These are phyloP conservation scores for Fusarium sp. DNA, from an alignment of 2,329 filamentous ascomycete species.

Conservation along the genomic window DNA sequence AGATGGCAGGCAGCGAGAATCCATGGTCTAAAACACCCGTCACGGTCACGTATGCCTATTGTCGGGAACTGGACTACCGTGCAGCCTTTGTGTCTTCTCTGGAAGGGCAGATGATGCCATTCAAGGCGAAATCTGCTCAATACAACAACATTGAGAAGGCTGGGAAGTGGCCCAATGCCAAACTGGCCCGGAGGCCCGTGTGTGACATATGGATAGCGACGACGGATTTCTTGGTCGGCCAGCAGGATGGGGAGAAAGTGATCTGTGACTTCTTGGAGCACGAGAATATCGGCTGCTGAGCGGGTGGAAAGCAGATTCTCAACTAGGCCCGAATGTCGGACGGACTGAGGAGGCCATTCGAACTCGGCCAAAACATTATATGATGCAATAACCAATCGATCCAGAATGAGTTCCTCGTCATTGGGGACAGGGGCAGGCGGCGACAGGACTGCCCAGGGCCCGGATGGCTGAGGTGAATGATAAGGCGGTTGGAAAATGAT, in stretches of 20 bases:
- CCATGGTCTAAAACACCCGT: conserved; percentile 50
- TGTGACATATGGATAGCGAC: conserved; percentile 66
- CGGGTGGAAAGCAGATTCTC: conserved; percentile 56
- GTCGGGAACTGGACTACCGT: conserved; percentile 59
- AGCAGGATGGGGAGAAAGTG: conserved; percentile 70
- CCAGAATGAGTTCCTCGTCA: conserved; percentile 1
- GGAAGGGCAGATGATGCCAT: conserved; percentile 67
- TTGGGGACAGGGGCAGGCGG: background rate
- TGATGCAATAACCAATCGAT: conserved; percentile 57
- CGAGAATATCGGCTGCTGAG: conserved; percentile 60
- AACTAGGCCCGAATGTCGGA: conserved; percentile 58
- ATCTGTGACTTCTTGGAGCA: conserved; percentile 75
- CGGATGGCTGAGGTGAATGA: conserved; percentile 2
- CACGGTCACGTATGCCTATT: conserved; percentile 14
- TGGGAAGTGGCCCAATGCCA: conserved; percentile 67
- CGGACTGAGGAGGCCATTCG: conserved; percentile 56
- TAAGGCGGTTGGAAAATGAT: conserved; percentile 21
- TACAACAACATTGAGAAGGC: conserved; percentile 70
- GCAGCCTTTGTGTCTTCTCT: conserved; percentile 68
- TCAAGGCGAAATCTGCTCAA: conserved; percentile 67
- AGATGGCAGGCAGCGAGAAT: conserved; percentile 71
- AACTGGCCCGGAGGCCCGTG: conserved; percentile 66
- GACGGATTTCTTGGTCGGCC: conserved; percentile 56
- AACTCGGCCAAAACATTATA: conserved; percentile 68
- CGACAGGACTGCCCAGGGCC: conserved; percentile 14